These are phyloP conservation scores for Strobilomyces confusus DNA, from an alignment of 768 basidiomycete genomes.

Conservation along the genomic window DNA sequence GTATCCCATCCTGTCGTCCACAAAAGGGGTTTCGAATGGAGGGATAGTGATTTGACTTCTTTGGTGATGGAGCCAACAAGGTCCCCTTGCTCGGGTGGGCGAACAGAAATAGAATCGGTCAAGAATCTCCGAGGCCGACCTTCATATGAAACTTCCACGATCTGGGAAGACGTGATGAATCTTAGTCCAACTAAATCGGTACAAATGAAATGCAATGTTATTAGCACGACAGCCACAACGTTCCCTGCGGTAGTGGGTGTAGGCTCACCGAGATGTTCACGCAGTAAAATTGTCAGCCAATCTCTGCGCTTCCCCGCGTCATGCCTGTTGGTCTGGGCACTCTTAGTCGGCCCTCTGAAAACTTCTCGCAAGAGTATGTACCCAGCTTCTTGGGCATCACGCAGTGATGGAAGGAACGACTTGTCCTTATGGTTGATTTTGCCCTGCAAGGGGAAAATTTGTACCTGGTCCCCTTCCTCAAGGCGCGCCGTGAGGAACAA, in stretches of 20 bases:
- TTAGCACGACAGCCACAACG: constrained; percentile 2
- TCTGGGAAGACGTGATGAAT: constrained; percentile 59
- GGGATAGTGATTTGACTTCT: constrained; percentile 42
- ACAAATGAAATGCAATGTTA: background rate
- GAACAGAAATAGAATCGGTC: constrained; percentile 43
- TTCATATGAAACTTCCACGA: constrained; percentile 63
- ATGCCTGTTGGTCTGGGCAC: constrained; percentile 14
- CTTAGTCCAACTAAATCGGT: constrained; percentile 62
- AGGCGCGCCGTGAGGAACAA: constrained; percentile 60
- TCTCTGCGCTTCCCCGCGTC: constrained; percentile 42
- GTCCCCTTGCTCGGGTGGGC: constrained; percentile 17
- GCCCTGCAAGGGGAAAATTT: constrained; percentile 47
- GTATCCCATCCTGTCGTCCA: constrained; percentile 74
- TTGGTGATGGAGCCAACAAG: constrained; percentile 34
- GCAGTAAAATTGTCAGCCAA: constrained; percentile 65
- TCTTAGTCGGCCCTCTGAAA: constrained; percentile 16
- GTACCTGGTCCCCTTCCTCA: constrained; percentile 43
- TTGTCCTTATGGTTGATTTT: constrained; percentile 33
- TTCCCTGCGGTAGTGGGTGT: background rate
- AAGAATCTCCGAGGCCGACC: constrained; percentile 53
- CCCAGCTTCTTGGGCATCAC: constrained; percentile 46
- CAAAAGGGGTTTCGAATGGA: constrained; percentile 39
- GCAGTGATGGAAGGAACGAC: constrained; percentile 48
- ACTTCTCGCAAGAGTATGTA: constrained; percentile 53
- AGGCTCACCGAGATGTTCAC: constrained; percentile 62